Evolutionary conservation across 352 stramenopile genomes (phyloP).

Genomic region (Phytophthora niederhauseri): DNA sequence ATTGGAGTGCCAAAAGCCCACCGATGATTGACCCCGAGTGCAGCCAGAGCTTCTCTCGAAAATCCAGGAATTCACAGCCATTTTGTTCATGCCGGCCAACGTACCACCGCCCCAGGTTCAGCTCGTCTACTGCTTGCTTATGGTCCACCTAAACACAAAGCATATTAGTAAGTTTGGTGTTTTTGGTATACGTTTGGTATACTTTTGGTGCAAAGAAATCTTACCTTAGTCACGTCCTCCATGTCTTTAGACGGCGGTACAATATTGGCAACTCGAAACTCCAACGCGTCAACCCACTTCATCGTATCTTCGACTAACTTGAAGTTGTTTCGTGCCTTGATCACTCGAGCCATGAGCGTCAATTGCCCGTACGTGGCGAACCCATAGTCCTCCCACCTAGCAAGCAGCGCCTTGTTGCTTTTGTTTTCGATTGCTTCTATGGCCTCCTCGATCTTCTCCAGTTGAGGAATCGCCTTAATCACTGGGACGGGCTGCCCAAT

Average conservation of each 20-base stretch:
- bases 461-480: conserved; percentile 2
- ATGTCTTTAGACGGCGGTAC: background rate
- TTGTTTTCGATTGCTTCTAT: background rate
- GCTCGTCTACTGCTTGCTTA: background rate
- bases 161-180: no score
- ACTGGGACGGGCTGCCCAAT: conserved; percentile 1
- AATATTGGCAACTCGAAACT: background rate
- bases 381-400: conserved; percentile 1
- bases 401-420: background rate
- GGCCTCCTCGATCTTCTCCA: background rate
- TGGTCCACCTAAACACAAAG: background rate
- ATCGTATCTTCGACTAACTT: background rate
- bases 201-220: background rate
- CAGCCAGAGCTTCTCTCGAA: conserved; percentile 6
- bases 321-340: background rate
- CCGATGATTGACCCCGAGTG: conserved; percentile 5
- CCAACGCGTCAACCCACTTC: conserved; percentile 1
- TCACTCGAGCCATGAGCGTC: background rate
- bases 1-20: background rate
- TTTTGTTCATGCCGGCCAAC: background rate
- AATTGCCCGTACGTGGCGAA: conserved; percentile 5
- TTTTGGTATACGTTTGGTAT: background rate
- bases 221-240: background rate
- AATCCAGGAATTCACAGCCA: conserved; percentile 8
- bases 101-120: conserved; percentile 1